These are phyloP conservation scores for Pseudisothecium myosuroides DNA, from an alignment of 225 moss, liverwort and hornwort genomes.

Conservation along the genomic window DNA sequence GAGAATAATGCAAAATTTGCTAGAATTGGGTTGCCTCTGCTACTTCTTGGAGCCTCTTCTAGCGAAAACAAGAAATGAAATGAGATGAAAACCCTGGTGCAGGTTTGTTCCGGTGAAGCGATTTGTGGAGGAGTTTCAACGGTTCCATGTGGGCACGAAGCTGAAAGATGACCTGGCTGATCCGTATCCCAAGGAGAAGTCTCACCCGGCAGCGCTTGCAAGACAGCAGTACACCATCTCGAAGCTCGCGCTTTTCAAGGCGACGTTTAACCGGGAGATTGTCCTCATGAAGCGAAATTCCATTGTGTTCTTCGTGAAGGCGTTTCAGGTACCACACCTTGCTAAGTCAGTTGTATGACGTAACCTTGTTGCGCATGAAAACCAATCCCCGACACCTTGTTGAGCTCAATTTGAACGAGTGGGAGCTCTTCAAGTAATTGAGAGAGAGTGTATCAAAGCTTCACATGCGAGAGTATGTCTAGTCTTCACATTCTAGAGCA, in stretches of 20 bases:
- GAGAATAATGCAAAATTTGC: background rate
- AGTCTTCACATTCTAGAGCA: background rate
- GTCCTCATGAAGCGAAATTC: constrained; percentile 56
- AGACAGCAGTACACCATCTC: constrained; percentile 35
- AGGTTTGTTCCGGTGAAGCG: constrained; percentile 51
- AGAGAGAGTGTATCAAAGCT: background rate
- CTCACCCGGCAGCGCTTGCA: constrained; percentile 54
- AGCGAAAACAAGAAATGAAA: background rate
- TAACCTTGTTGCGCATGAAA: background rate
- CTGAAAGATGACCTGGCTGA: constrained; percentile 35
- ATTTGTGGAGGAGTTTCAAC: constrained; percentile 47
- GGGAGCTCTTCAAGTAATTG: background rate
- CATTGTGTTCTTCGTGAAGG: constrained; percentile 38
- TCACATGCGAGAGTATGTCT: background rate
- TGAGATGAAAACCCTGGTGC: background rate
- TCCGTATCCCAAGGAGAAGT: constrained; percentile 39
- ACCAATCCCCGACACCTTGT: background rate
- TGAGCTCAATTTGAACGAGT: background rate
- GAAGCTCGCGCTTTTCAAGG: constrained; percentile 44
- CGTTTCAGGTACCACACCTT: constrained; percentile 36
- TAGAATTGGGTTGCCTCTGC: background rate
- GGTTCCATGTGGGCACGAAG: constrained; percentile 28
- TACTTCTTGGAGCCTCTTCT: background rate
- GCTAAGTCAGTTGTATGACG: background rate
- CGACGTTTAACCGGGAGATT: constrained; percentile 57